A percentile compares a stretch with the other conserved stretches of the same genome.
These are phyloP conservation scores for Phylloboletellus chloephorus DNA, from an alignment of 1,284 basidiomycete genomes.

Conservation along the genomic window DNA sequence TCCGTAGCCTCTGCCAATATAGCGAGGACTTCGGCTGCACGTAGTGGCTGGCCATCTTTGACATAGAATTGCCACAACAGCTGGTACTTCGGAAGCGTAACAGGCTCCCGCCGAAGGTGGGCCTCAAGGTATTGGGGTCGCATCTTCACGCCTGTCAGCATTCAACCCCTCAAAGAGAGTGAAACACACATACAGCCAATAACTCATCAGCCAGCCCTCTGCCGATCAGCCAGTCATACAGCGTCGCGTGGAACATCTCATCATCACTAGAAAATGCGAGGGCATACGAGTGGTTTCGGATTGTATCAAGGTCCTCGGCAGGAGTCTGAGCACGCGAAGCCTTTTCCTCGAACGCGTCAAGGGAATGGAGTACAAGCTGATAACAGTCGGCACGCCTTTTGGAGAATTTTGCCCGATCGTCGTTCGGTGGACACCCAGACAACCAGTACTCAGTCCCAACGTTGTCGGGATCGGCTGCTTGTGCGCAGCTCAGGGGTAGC, in stretches of 20 bases:
- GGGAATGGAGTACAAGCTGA: conserved; percentile 74
- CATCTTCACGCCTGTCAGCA: conserved; percentile 47
- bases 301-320: conserved; percentile 55
- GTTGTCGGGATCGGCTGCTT: conserved; percentile 73
- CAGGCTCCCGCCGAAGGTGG: conserved; percentile 81
- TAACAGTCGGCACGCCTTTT: conserved; percentile 75
- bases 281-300: conserved; percentile 71
- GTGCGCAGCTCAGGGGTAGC: conserved; percentile 82
- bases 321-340: conserved; percentile 28
- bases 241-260: conserved; percentile 88
- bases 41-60: conserved; percentile 78
- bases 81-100: conserved; percentile 78
- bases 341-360: conserved; percentile 75
- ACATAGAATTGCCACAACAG: conserved; percentile 97
- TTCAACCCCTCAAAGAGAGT: conserved; percentile 7
- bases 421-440: conserved; percentile 56
- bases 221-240: conserved; percentile 92
- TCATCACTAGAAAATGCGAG: conserved; percentile 83
- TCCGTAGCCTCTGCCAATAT: conserved; percentile 81
- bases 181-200: conserved; percentile 60
- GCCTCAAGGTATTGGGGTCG: conserved; percentile 81
- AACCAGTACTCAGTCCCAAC: conserved; percentile 77
- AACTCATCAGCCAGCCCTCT: conserved; percentile 82
- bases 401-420: conserved; percentile 57
- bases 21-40: conserved; percentile 86